Conservation (phyloP, 805 yeast genomes). For the Kuraishia floccosa region DNA sequence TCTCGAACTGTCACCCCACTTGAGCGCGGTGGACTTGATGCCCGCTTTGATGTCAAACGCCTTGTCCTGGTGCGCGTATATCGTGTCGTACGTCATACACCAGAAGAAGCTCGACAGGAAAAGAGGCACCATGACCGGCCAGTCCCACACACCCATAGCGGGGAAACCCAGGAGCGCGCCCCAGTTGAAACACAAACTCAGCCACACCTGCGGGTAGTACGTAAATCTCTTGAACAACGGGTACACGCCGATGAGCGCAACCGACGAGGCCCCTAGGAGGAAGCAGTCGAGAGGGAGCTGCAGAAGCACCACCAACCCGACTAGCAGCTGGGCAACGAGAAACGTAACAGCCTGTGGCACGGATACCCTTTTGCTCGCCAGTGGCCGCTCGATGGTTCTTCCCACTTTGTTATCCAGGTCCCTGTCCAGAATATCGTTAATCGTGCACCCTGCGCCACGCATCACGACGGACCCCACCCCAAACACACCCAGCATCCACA, state of each 20-base stretch:
- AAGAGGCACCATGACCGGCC: constrained; percentile 67
- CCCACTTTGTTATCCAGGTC: constrained; percentile 77
- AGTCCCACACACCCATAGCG: constrained; percentile 82
- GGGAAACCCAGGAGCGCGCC: constrained; percentile 92
- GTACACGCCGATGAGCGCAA: constrained; percentile 73
- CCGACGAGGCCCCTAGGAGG: constrained; percentile 67
- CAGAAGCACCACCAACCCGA: constrained; percentile 63
- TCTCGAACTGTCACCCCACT: constrained; percentile 81
- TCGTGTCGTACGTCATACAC: constrained; percentile 94
- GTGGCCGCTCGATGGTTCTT: constrained; percentile 85
- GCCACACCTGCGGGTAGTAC: constrained; percentile 82
- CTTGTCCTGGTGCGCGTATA: constrained; percentile 97
- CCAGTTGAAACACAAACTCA: constrained; percentile 86
- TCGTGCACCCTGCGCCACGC: constrained; percentile 98
- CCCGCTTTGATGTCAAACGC: constrained; percentile 81
- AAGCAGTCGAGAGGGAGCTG: constrained; percentile 76
- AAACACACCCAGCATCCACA: constrained; percentile 56
- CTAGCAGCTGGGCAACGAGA: constrained; percentile 60
- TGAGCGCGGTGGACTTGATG: constrained; percentile 88
- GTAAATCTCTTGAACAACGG: constrained; percentile 94
- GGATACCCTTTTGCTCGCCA: constrained; percentile 76
- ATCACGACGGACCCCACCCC: constrained; percentile 80
- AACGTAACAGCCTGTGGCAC: constrained; percentile 60
- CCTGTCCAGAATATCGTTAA: constrained; percentile 82
- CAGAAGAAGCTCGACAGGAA: constrained; percentile 72